These are phyloP conservation scores for Saccharomyces mikatae DNA, from an alignment of 805 yeast species.

Conservation along the genomic window DNA sequence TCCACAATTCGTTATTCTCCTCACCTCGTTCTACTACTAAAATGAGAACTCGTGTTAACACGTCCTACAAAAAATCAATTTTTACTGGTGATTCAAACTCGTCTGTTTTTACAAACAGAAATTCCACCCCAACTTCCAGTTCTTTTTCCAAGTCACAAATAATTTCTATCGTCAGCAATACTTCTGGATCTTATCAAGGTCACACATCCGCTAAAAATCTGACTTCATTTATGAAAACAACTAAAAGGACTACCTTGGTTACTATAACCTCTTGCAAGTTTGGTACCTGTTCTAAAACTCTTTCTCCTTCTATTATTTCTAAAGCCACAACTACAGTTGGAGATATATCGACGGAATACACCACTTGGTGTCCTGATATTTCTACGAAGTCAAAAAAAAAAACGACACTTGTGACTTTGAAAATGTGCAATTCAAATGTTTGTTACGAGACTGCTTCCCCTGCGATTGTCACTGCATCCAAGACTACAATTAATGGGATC, in stretches of 20 bases:
- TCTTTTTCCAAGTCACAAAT: neutral
- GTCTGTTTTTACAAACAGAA: no score
- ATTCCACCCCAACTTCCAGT: neutral
- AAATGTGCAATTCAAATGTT: constrained; percentile 23
- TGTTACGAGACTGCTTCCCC: constrained; percentile 25
- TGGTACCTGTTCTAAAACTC: constrained; percentile 8
- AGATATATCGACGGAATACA: constrained; percentile 8
- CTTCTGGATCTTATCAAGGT: neutral
- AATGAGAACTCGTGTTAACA: no score
- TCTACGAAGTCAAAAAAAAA: constrained; percentile 15
- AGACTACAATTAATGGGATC: no score
- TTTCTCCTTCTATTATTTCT: constrained; percentile 6
- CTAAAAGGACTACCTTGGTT: constrained; percentile 14
- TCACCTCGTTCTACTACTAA: no score
- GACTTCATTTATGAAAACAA: constrained; percentile 1
- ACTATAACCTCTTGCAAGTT: constrained; percentile 16
- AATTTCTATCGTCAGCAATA: neutral
- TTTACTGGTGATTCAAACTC: neutral
- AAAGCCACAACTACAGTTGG: constrained; percentile 3
- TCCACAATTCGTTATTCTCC: no score
- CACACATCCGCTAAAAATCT: constrained; percentile 3
- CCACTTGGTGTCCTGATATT: constrained; percentile 18
- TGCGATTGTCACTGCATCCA: no score
- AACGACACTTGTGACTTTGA: constrained; percentile 20
- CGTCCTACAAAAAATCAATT: neutral